Base-by-base conservation (phyloP, 148 eudicot species). In the Linanthus parryae region DNA sequence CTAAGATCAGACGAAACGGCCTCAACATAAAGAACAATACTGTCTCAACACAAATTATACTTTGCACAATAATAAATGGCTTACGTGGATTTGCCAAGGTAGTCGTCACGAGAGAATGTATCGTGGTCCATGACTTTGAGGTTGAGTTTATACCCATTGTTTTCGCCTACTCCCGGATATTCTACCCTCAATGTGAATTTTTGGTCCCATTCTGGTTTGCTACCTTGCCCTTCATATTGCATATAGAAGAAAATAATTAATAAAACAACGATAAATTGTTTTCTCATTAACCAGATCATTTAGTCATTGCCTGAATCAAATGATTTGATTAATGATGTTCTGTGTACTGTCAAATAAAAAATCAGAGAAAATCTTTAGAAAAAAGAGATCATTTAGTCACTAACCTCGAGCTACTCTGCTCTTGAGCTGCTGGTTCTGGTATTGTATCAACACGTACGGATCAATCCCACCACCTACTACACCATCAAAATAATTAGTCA, bases 51-150 rank as follows among this genome's bases (percentile, higher is more conserved):
- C 19, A 20, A 14, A 7, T 8, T 38, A 18, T 18, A 35, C 40
- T 11, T 12, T 2, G 12, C 21, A 22, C 4, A 21, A 22, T 1
- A 12, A 16, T 40, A 20, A 50, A 44, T 7, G 1, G 5, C 82
- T 41, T 77, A 84, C 94, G 50, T 70, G 62, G 94, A 47, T 70
- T 79, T 61, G 52, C 88, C 88, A 2, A 84, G 50, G 38, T 48
- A 62, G 58, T 88, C 96, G 50, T 88, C 89, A 9, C 73, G 3
- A 23, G 89, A 74, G 73, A 84, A 84, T 17, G 89, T 79, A 45
- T 88, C 96, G 26, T 80, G 62, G 62, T 88, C 96, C 84, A 84
- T 74, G 2, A 25, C 17, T 21, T 81, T 77, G 55, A 78, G 67
- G 65, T 63, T 65, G 14, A 75, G 64, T 19, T 64, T 40, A 25